Conservation (phyloP, 306 rosid genomes). For the Heteromeles arbutifolia region DNA sequence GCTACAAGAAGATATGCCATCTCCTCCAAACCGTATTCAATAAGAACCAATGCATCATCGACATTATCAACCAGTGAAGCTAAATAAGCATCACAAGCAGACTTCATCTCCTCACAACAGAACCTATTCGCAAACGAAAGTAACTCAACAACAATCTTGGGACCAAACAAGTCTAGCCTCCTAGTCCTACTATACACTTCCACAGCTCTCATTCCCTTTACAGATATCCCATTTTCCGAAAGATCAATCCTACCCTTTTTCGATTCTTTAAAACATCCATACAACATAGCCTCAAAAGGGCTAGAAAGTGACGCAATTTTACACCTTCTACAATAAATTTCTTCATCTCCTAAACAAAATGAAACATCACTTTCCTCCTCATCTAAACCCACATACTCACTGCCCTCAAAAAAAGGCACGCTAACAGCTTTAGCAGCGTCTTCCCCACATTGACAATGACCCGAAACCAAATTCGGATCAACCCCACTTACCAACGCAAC, state of each 20-base stretch:
- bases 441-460: conserved; percentile 41
- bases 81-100: conserved; percentile 56
- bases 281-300: conserved; percentile 67
- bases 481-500: conserved; percentile 51
- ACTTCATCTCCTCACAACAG: conserved; percentile 73
- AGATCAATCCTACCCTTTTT: conserved; percentile 45
- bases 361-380: conserved; percentile 51
- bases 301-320: conserved; percentile 56
- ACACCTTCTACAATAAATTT: conserved; percentile 43
- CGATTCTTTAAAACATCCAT: conserved; percentile 61
- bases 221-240: conserved; percentile 54
- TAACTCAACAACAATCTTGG: conserved; percentile 54
- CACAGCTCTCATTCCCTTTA: conserved; percentile 56
- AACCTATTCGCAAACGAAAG: conserved; percentile 67
- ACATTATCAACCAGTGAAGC: conserved; percentile 44
- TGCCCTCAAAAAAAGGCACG: conserved; percentile 2
- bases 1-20: conserved; percentile 57
- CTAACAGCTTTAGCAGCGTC: conserved; percentile 25
- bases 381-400: conserved; percentile 6
- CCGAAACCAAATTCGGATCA: conserved; percentile 26
- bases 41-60: conserved; percentile 60
- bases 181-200: conserved; percentile 66
- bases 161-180: conserved; percentile 47
- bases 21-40: conserved; percentile 76
- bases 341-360: conserved; percentile 48